phyloP scores from a whole-genome alignment of 345 rosid species.

The Pugionium cornutum region DNA sequence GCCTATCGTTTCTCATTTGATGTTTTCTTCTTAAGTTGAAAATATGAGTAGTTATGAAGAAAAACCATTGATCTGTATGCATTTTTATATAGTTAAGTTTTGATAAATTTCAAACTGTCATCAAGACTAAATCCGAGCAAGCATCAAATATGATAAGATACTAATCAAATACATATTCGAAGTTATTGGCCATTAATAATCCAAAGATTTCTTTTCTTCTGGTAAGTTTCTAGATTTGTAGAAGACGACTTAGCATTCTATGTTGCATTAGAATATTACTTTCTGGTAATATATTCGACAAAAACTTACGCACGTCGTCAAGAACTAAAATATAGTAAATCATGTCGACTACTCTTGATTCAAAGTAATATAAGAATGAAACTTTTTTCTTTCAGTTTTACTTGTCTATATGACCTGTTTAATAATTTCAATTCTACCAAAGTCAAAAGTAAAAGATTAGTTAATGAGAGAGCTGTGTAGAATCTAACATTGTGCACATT shows the following conservation, averaged over 20 bases:
- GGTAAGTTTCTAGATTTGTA: neutral
- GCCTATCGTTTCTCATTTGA: too few species aligned
- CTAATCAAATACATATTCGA: neutral
- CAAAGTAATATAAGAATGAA: neutral
- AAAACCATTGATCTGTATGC: too few species aligned
- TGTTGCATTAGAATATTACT: neutral
- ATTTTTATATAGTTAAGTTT: too few species aligned
- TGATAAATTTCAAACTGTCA: too few species aligned
- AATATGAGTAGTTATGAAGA: too few species aligned
- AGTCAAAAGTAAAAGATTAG: neutral
- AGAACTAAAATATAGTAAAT: neutral
- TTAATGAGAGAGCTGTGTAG: neutral
- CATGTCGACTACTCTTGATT: neutral
- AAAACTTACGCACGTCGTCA: neutral
- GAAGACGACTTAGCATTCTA: slow-evolving; percentile 17
- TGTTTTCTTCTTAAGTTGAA: too few species aligned
- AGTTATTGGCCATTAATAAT: neutral
- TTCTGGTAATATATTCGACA: too few species aligned
- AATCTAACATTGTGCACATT: neutral
- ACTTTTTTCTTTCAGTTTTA: neutral
- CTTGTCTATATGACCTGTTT: neutral
- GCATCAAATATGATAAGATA: neutral
- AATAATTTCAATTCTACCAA: neutral
- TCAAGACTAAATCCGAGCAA: too few species aligned
- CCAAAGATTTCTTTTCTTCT: neutral